Evolutionary conservation across 2,329 filamentous ascomycete species (phyloP), one percentile per base, ranked within the genome.

Genomic region (Colletotrichum caudatum): DNA sequence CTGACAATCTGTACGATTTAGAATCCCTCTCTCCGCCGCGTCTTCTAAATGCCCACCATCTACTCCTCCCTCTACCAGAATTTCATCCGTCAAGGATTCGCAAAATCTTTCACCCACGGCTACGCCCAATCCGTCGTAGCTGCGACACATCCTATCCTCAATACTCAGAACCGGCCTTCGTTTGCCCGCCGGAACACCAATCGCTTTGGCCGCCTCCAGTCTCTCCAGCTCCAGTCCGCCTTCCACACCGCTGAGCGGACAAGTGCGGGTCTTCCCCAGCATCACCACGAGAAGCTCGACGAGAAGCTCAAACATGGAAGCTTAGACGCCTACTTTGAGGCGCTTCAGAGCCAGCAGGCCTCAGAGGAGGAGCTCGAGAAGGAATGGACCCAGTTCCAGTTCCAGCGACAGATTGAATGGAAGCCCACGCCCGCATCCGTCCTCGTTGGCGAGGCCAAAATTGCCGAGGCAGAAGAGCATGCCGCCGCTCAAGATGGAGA

Each of bases 111-210:
- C 83, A 95, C 94, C 82, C 94, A 98, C 90, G 95, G 95, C 84
- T 98, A 98, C 89, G 95, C 95, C 78, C 95, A 98, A 83, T 97
- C 95, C 74, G 92, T 98, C 84, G 94, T 99, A 84, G 96, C 96
- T 80, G 95, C 94, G 78, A 94, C 94, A 75, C 94, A 97, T 74
- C 89, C 89, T 68, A 92, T 85, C 88, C 90, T 87, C 89, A 94
- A 91, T 88, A 91, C 85, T 80, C 94, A 90, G 81, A 90, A 89
- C 81, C 87, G 89, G 76, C 88, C 88, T 74, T 88, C 88, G 78
- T 91, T 90, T 78, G 87, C 85, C 73, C 87, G 88, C 76, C 87
- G 87, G 78, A 87, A 86, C 77, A 87, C 82, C 78, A 86, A 84
- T 75, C 85, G 85, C 74, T 83, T 88, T 75, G 84, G 85, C 73